These are phyloP conservation scores for Fusarium sp. DNA, from an alignment of 2,329 filamentous ascomycete genomes.

Conservation along the genomic window DNA sequence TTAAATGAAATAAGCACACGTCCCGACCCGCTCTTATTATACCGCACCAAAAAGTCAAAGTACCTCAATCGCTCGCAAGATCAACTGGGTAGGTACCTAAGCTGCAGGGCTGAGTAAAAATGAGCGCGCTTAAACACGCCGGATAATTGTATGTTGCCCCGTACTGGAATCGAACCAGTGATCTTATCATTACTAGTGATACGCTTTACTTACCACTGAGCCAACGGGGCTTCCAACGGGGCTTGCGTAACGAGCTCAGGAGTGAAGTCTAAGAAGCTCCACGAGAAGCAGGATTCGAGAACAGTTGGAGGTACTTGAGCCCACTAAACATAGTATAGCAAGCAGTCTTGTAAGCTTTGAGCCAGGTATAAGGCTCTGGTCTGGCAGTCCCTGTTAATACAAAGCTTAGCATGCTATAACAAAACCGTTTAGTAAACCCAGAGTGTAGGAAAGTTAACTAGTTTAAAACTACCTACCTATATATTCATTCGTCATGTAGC, in stretches of 20 bases:
- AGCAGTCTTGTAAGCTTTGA: neutral
- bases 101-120: neutral
- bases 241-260: neutral
- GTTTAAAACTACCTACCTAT: too few relatives aligned
- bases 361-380: neutral
- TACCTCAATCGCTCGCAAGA: neutral
- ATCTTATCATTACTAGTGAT: constrained; percentile 38
- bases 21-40: neutral
- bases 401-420: neutral
- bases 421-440: neutral
- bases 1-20: constrained; percentile 5
- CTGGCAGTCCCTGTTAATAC: neutral
- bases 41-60: neutral
- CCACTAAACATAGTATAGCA: neutral
- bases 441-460: neutral
- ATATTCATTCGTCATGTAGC: neutral
- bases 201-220: constrained; percentile 37
- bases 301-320: neutral
- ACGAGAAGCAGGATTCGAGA: neutral
- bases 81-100: too few relatives aligned
- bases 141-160: neutral
- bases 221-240: constrained; percentile 17
- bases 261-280: neutral
- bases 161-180: constrained; percentile 32
- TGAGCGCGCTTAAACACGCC: too few relatives aligned